Base-by-base conservation (phyloP, 116 monocot species). In the Dioscorea cayenensis region DNA sequence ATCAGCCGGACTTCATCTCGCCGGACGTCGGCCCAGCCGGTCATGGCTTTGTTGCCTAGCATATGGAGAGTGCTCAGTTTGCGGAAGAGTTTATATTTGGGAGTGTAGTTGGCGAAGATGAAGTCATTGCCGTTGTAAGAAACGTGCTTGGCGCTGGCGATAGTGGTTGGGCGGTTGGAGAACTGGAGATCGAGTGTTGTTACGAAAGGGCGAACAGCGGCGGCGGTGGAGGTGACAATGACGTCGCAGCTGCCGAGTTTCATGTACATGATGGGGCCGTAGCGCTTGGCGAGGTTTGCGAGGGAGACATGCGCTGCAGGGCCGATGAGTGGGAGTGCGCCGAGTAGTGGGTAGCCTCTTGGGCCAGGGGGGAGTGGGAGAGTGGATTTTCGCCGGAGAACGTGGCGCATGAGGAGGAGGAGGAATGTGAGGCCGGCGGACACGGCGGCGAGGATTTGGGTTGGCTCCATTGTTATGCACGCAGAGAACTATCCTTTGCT, bases 231-330 rank as follows among this genome's bases (percentile, higher is more conserved):
- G 64, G 77, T 81, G 5, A 85, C 81, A 14, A 80, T 75, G 37
- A 69, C 85, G 50, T 49, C 52, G 27, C 63, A 66, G 20, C 71
- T 75, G 74, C 85, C 85, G 75, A 85, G 74, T 68, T 78, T 81
- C 8, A 85, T 77, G 78, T 78, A 81, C 81, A 85, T 81, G 27
- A 85, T 78, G 4, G 85, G 85, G 48, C 81, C 81, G 60, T 81
- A 63, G 23, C 37, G 67, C 18, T 71, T 49, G 21, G 81, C 66
- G n/a, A 85, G 74, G 65, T 25, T 28, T 12, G 81, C 78, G 58
- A 81, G 78, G 32, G 66, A 74, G 12, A 75, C 49, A 70, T 81
- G 75, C 1, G 74, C 80, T 7, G 70, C 36, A 0, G 77, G 72
- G 67, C 85, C 85, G 58, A 81, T 67, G 48, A 77, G 52, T 7